Conservation (phyloP, 2,329 filamentous ascomycete species). For the Pseudogymnoascus sp. region DNA sequence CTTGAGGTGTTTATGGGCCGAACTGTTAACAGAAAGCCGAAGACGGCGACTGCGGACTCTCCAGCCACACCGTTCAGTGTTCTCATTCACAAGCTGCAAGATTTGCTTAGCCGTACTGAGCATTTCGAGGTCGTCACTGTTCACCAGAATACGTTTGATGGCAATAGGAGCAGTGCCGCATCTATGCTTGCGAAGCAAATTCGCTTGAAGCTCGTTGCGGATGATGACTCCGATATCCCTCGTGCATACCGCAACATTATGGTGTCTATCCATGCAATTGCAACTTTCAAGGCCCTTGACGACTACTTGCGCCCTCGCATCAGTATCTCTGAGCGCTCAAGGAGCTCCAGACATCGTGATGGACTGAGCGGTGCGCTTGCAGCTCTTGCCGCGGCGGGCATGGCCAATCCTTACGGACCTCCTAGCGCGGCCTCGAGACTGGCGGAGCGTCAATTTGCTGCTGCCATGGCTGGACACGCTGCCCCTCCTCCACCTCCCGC, state of each 20-base stretch:
- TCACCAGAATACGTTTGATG: conserved; percentile 85
- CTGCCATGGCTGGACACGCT: conserved; percentile 26
- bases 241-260: conserved; percentile 86
- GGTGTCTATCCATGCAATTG: conserved; percentile 97
- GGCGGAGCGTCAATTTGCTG: conserved; percentile 25
- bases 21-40: conserved; percentile 54
- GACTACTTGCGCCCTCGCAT: conserved; percentile 93
- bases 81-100: conserved; percentile 88
- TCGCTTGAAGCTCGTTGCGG: conserved; percentile 78
- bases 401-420: conserved; percentile 43
- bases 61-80: conserved; percentile 82
- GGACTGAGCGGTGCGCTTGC: conserved; percentile 65
- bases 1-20: conserved; percentile 87
- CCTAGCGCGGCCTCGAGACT: conserved; percentile 26
- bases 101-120: conserved; percentile 90
- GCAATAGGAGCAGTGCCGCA: conserved; percentile 80
- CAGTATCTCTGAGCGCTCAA: conserved; percentile 68
- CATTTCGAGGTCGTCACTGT: conserved; percentile 98
- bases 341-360: conserved; percentile 51
- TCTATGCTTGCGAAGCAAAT: conserved; percentile 97
- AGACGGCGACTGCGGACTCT: conserved; percentile 59
- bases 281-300: conserved; percentile 93
- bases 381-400: conserved; percentile 67
- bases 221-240: conserved; percentile 86
- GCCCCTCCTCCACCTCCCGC: conserved; percentile 34